Evolutionary conservation across 2,329 filamentous ascomycete species (phyloP), one percentile per base, ranked within the genome.

Genomic region (Penicillium thymicola): DNA sequence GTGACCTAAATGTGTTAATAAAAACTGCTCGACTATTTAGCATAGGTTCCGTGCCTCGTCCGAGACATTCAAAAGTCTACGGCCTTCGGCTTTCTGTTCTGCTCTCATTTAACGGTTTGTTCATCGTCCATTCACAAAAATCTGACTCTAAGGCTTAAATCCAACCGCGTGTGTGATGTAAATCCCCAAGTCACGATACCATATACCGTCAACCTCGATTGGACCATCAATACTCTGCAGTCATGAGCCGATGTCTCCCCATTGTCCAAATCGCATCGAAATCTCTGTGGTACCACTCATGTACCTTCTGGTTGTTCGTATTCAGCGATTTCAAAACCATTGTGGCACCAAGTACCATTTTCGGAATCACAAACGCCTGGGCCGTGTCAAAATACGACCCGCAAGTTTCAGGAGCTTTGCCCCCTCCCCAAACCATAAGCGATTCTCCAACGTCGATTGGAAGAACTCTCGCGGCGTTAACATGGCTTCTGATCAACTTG

Each of bases 291-390:
- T 59, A 58, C 43, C 55, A 58, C 9, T 13, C 21, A 3, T 52
- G 58, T 16, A 62, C 56, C 1, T 23, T 67, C 11, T 71, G 62
- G 64, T 57, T 64, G 3, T 69, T 71, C 36, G 64, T 61, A 38
- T 50, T 63, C 41, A 67, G 55, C 32, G 64, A 72, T 44, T 63
- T 71, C 18, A 52, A 58, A 25, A 69, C 68, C 14, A 68, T 71
- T 38, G 59, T 66, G 8, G 28, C 66, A 30, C 69, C 69, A 23
- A 64, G 69, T 41, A 67, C 64, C 2, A 59, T 57, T 2, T 71
- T 71, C 56, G 69, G 72, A 9, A 58, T 75, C n/a, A 51, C 70
- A 6, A 65, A 67, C 10, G 69, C 71, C 5, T 62, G 72, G 37
- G 46, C 61, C 16, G 58, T 61, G 49, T 32, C 61, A 38, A 13